Evolutionary conservation across 257 asterid genomes (phyloP), one percentile per base, ranked within the genome.

Genomic region (Penstemon eatonii): DNA sequence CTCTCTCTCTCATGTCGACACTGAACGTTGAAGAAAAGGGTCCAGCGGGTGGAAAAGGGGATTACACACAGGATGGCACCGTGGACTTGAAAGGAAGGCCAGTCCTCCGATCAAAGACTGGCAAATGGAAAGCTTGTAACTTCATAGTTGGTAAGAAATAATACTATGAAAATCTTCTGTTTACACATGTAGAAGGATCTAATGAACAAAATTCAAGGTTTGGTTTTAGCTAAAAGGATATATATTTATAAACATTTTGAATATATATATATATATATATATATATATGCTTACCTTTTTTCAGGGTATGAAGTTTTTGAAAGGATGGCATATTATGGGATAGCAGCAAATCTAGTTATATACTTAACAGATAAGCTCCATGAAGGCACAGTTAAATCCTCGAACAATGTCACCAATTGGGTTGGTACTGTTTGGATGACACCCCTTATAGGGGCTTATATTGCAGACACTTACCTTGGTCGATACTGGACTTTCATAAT

Each of bases 311-410:
- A 89, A 70, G 62, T 84, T 0, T 75, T 89, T 56, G 96, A 89
- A 74, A 86, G 96, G 78, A 89, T 89, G 94, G 91, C 94, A 39
- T 89, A 75, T 54, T 89, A 85, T 63, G 96, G 94, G 45, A 86
- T 89, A 25, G 82, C 96, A 53, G 68, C 94, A 70, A 89, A 89
- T 47, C 81, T 89, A 4, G 94, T 89, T 66, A 76, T 85, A 46
- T 86, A 89, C 59, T 61, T 86, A 44, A 71, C 89, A 19, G 19
- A 79, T 3, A 67, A 86, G 67, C 89, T 89, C 36, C 91, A 86
- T 77, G 82, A 89, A 81, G 96, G 96, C 58, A 89, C 91, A n/a
- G 91, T 89, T 0, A 67, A 55, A 76, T 83, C 96, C n/a, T 71
- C 96, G 41, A 86, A 89, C 49, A 86, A 84, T 68, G 96, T 89